These are phyloP conservation scores for Pichia cactophila DNA, from an alignment of 1,139 yeast genomes.

Conservation along the genomic window DNA sequence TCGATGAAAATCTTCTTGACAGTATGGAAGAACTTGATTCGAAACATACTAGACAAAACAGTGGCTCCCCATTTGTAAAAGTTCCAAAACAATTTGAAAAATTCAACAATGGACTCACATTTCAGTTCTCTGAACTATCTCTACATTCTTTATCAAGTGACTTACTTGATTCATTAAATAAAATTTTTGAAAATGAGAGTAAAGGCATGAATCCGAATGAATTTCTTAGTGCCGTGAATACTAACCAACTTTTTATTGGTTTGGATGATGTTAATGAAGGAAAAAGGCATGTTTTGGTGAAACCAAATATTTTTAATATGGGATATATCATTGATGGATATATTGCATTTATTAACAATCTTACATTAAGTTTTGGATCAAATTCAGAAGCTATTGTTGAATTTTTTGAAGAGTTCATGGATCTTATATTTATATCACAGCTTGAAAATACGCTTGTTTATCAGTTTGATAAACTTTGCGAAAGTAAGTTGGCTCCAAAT, in stretches of 20 bases:
- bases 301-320: slow-evolving; percentile 76
- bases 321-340: slow-evolving; percentile 61
- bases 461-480: slow-evolving; percentile 27
- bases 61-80: slow-evolving; percentile 21
- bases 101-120: slow-evolving; percentile 30
- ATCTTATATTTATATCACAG: slow-evolving; percentile 53
- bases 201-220: slow-evolving; percentile 7
- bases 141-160: slow-evolving; percentile 20
- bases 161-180: slow-evolving; percentile 38
- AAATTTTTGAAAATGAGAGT: slow-evolving; percentile 52
- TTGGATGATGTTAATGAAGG: slow-evolving; percentile 41
- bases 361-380: slow-evolving; percentile 28
- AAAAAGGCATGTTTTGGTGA: slow-evolving; percentile 60
- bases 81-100: slow-evolving; percentile 16
- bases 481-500: slow-evolving; percentile 12
- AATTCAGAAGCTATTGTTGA: slow-evolving; percentile 28
- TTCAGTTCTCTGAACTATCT: slow-evolving; percentile 43
- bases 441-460: slow-evolving; percentile 48
- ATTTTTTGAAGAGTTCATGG: slow-evolving; percentile 63
- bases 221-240: slow-evolving; percentile 2
- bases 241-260: slow-evolving; percentile 38
- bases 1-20: slow-evolving; percentile 26
- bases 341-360: slow-evolving; percentile 47
- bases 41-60: slow-evolving; percentile 11
- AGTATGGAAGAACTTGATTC: slow-evolving; percentile 19